Base-by-base conservation (phyloP, 768 basidiomycete species). In the Hypholoma fasciculare region DNA sequence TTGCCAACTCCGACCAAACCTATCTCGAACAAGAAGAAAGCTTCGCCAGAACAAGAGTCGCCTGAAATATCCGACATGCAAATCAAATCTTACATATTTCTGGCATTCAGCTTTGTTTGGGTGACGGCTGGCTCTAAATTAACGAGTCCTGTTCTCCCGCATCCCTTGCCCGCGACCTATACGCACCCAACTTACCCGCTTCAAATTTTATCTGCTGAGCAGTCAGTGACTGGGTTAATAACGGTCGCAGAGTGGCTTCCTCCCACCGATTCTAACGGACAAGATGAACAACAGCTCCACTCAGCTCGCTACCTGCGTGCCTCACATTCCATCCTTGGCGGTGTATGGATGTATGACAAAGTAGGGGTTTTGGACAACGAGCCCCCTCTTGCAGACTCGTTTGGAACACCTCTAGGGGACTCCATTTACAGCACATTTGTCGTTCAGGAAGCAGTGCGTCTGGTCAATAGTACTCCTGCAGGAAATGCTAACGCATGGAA, bases 401-500 rank as follows among this genome's bases (percentile, higher is more conserved):
- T 76, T 47, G 82, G 84, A 7, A 77, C 72, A 1, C 74, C 75
- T 3, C 72, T 90, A 1, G 89, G 90, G 11, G 89, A 92, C 64
- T 90, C 91, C 1, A 87, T 96, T 48, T 96, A 96, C 68, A 80
- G 78, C 19, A 81, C 94, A 0, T 98, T 98, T 68, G 79, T 90
- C 6, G 69, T 97, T 16, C 96, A 98, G 69, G 96, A 98, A 68
- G 91, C 89, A 1, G 88, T 78, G 13, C 82, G 92, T 9, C 71
- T 98, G 30, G 82, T 89, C 12, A 78, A 86, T 58, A 83, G 78
- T 48, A 78, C 82, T 8, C 65, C 69, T 11, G 74, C 69, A 58
- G 76, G 68, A 6, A 72, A 73, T 60, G 64, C 63, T 40, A 66
- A 73, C 46, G 60, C 65, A 44, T 72, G 69, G 63, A 75, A 85